Conservation (phyloP, 176 grass and related monocot genomes). For the Carex myosuroides region DNA sequence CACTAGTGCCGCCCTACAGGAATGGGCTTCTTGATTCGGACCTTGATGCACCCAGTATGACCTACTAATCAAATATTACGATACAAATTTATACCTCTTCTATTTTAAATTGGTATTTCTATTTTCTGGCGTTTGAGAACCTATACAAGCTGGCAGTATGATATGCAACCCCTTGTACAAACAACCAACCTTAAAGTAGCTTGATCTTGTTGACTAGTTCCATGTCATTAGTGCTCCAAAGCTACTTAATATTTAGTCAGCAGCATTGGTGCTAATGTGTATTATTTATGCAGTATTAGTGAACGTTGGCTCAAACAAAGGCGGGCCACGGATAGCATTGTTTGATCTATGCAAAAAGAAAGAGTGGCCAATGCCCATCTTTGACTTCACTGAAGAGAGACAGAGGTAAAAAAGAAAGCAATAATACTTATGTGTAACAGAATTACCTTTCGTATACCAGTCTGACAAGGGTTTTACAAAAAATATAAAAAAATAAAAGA, state of each 20-base stretch:
- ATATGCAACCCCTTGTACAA: not conserved
- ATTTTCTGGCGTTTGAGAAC: not conserved
- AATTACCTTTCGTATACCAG: not conserved
- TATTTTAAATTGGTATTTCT: not conserved
- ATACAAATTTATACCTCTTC: not conserved
- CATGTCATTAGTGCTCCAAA: not conserved
- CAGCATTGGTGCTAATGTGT: conserved; percentile 3
- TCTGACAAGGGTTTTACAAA: not conserved
- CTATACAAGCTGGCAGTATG: not conserved
- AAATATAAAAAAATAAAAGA: not conserved
- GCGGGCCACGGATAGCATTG: conserved; percentile 60
- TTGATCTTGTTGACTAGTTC: not conserved
- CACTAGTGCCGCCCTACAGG: conserved; percentile 13
- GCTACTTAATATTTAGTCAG: not conserved
- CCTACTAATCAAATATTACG: not conserved
- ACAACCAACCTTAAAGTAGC: not conserved
- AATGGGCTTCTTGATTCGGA: conserved; percentile 14
- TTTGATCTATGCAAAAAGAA: conserved; percentile 61
- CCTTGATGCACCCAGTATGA: conserved; percentile 40
- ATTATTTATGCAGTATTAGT: conserved; percentile 50
- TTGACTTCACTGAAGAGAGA: conserved; percentile 40
- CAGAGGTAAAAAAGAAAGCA: conserved; percentile 34
- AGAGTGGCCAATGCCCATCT: conserved; percentile 72
- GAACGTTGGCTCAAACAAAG: conserved; percentile 63
- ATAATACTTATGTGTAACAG: not conserved